Percentiles rank a stretch among this genome's conserved stretches.
Conservation (phyloP, 2,329 filamentous ascomycete species). For the Endothia cerciana region DNA sequence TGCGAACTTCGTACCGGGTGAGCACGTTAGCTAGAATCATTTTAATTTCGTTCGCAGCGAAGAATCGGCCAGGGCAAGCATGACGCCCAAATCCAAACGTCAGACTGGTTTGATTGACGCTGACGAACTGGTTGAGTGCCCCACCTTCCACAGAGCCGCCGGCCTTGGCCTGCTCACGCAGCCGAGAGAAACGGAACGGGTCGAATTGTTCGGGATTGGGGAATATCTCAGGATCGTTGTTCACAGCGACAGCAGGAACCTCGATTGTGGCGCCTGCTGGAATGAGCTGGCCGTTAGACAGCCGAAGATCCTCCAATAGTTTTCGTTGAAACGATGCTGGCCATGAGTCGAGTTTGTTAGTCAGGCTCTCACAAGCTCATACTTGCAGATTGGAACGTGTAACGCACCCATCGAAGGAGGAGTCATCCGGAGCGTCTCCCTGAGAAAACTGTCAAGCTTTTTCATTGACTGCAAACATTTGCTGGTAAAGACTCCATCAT, state of each 20-base stretch:
- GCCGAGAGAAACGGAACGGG: slow-evolving; percentile 43
- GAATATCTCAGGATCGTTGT: slow-evolving; percentile 43
- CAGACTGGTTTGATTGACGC: slow-evolving; percentile 38
- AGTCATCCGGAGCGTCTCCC: slow-evolving; percentile 37
- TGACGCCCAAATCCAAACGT: slow-evolving; percentile 46
- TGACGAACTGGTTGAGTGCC: slow-evolving; percentile 46
- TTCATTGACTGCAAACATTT: slow-evolving; percentile 38
- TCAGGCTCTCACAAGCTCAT: not conserved
- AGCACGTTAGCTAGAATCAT: slow-evolving; percentile 38
- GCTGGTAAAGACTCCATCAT: slow-evolving; percentile 35
- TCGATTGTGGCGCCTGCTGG: slow-evolving; percentile 48
- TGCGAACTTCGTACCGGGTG: slow-evolving; percentile 36
- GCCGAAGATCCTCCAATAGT: slow-evolving; percentile 52
- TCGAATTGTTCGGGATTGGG: slow-evolving; percentile 44
- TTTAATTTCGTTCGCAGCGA: slow-evolving; percentile 43
- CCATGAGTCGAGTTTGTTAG: not conserved
- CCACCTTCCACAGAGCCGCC: slow-evolving; percentile 35
- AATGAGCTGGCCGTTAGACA: slow-evolving; percentile 57
- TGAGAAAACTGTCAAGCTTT: slow-evolving; percentile 38
- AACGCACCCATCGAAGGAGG: slow-evolving; percentile 38
- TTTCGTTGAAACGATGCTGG: slow-evolving; percentile 53
- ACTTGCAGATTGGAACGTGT: not conserved
- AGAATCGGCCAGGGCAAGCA: slow-evolving; percentile 44
- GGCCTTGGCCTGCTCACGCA: slow-evolving; percentile 36
- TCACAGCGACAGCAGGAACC: slow-evolving; percentile 43